Conservation (phyloP, 371 early-diverging fungal species). For the Rhizopus arrhizus region DNA sequence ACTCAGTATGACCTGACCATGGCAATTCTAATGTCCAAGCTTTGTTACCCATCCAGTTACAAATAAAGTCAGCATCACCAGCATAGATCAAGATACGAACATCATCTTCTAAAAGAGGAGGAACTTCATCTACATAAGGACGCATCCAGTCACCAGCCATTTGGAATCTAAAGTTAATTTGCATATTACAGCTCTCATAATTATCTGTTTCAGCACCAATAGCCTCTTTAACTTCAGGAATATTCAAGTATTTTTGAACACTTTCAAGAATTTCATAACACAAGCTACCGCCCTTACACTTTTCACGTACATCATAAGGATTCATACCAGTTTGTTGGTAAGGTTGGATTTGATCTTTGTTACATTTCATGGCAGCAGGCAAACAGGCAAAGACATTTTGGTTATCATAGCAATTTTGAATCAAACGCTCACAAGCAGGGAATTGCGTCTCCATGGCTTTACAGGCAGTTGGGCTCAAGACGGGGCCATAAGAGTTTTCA, state of each 20-base stretch:
- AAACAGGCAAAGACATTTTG: constrained; percentile 76
- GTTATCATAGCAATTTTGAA: constrained; percentile 82
- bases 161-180: constrained; percentile 80
- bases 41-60: constrained; percentile 95
- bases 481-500: constrained; percentile 73
- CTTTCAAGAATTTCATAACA: constrained; percentile 84
- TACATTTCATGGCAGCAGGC: constrained; percentile 86
- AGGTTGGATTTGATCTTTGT: constrained; percentile 65
- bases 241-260: constrained; percentile 80
- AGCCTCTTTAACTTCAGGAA: constrained; percentile 70
- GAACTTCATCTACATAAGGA: constrained; percentile 77
- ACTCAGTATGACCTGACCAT: constrained; percentile 79
- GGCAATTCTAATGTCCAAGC: constrained; percentile 82
- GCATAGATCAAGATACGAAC: constrained; percentile 86
- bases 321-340: constrained; percentile 70
- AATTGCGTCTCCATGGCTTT: constrained; percentile 72
- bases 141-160: constrained; percentile 89
- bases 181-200: constrained; percentile 82
- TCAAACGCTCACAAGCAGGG: constrained; percentile 78
- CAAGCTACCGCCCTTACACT: constrained; percentile 71
- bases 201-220: constrained; percentile 69
- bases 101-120: constrained; percentile 77
- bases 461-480: constrained; percentile 68
- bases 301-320: constrained; percentile 83
- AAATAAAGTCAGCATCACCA: constrained; percentile 84